Conservation (phyloP, 2,329 filamentous ascomycete species). For the Byssochlamys sp. region DNA sequence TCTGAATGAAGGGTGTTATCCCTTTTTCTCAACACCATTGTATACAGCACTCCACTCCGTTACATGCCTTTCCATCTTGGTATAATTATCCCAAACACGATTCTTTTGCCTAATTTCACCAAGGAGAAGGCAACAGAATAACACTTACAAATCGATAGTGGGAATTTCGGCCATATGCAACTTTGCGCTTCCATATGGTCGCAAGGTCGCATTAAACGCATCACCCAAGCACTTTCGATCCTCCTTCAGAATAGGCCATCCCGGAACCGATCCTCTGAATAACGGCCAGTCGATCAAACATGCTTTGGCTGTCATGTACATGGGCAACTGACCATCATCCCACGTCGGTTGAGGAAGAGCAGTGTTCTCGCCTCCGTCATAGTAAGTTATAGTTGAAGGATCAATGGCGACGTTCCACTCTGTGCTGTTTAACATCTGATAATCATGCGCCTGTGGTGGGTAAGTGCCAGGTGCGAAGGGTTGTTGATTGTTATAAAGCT, state of each 20-base stretch:
- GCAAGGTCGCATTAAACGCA: slow-evolving; percentile 28
- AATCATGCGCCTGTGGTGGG: slow-evolving; percentile 23
- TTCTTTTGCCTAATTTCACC: no score
- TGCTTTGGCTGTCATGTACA: slow-evolving; percentile 27
- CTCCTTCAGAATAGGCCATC: slow-evolving; percentile 20
- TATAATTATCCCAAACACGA: no score
- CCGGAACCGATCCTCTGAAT: slow-evolving; percentile 24
- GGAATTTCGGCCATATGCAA: slow-evolving; percentile 40
- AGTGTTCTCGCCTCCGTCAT: slow-evolving; percentile 9
- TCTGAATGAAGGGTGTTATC: no score
- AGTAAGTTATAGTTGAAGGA: slow-evolving; percentile 24
- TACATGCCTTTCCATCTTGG: no score
- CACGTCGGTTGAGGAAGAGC: slow-evolving; percentile 18
- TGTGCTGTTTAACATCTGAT: slow-evolving; percentile 24
- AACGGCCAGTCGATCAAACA: slow-evolving; percentile 33
- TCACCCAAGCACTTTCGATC: slow-evolving; percentile 26
- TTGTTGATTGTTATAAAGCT: slow-evolving; percentile 5
- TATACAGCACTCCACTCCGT: no score
- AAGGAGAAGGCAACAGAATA: no score
- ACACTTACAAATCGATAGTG: slow-evolving; percentile 3
- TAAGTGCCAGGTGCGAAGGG: slow-evolving; percentile 17
- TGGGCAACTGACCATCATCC: slow-evolving; percentile 25
- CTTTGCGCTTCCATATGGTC: slow-evolving; percentile 41
- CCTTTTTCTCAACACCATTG: no score
- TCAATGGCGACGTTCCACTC: slow-evolving; percentile 23